Conservation (phyloP, 2,329 filamentous ascomycete species). For the Penicillium olsonii region DNA sequence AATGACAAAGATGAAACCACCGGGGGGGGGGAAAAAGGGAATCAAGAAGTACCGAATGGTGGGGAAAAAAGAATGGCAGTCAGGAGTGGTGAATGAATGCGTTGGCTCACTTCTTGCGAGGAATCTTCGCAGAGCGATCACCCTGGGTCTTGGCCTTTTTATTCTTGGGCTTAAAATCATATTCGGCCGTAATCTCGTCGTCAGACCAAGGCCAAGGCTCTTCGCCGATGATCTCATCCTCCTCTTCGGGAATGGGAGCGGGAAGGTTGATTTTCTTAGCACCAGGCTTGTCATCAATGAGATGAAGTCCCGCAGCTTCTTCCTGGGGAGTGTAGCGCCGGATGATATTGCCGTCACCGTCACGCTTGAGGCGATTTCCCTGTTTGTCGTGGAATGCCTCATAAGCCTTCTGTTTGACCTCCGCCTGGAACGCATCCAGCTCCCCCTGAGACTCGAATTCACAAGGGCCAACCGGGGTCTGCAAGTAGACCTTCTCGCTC, state of each 20-base stretch:
- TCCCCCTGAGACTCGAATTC: background rate
- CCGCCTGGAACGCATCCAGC: background rate
- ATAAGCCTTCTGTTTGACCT: background rate
- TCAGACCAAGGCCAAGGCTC: background rate
- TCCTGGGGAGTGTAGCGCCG: background rate
- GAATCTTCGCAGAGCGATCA: too few relatives aligned
- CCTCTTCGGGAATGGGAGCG: background rate
- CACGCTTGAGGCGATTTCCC: background rate
- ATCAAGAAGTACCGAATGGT: background rate
- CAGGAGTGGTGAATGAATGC: background rate
- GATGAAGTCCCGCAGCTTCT: background rate
- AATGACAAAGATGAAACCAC: too few relatives aligned
- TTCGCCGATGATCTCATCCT: background rate
- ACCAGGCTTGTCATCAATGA: too few relatives aligned
- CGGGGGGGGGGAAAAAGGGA: background rate
- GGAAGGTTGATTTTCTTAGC: background rate
- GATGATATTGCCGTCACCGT: background rate
- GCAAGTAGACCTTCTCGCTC: background rate
- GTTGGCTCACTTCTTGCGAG: background rate
- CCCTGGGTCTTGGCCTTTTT: too few relatives aligned
- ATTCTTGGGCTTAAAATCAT: too few relatives aligned
- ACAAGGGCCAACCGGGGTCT: background rate
- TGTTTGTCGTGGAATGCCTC: background rate
- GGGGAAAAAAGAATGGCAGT: background rate
- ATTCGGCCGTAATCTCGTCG: background rate